These are phyloP conservation scores for Colletotrichum cordylinicola DNA, from an alignment of 2,329 filamentous ascomycete species.

Conservation along the genomic window DNA sequence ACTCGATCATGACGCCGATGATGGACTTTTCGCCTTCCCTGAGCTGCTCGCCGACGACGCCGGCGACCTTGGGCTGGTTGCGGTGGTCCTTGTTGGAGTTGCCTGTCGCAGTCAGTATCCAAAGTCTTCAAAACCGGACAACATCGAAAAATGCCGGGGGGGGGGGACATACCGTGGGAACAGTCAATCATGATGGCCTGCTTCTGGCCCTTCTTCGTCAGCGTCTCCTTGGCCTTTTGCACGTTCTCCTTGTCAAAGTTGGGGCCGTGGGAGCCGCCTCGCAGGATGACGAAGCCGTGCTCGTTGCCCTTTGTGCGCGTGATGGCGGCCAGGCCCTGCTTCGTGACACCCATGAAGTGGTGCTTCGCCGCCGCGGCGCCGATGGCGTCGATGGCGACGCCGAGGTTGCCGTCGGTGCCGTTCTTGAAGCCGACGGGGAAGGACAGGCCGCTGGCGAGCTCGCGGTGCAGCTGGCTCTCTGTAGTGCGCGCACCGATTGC, in stretches of 20 bases:
- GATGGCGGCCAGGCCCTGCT: conserved; percentile 94
- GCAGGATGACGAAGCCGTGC: conserved; percentile 95
- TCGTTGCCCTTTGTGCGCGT: conserved; percentile 93
- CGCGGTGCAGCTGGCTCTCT: conserved; percentile 94
- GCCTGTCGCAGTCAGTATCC: conserved; percentile 52
- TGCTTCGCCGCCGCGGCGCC: conserved; percentile 85
- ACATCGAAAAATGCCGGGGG: not conserved
- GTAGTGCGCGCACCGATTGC: conserved; percentile 96
- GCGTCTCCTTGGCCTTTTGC: conserved; percentile 75
- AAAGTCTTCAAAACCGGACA: not conserved
- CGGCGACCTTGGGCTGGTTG: conserved; percentile 94
- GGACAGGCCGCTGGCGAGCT: conserved; percentile 91
- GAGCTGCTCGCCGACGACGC: conserved; percentile 82
- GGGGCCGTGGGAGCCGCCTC: conserved; percentile 88
- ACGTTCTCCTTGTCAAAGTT: conserved; percentile 93
- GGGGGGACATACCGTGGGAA: conserved; percentile 76
- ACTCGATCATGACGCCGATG: conserved; percentile 98
- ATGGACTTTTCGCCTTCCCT: conserved; percentile 86
- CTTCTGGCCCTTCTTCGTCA: conserved; percentile 83
- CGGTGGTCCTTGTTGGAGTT: conserved; percentile 98
- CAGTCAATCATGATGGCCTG: conserved; percentile 98
- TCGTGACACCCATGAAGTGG: conserved; percentile 98
- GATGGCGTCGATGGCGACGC: conserved; percentile 94
- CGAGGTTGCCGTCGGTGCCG: conserved; percentile 90
- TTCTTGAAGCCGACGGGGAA: conserved; percentile 99